Base-by-base conservation (phyloP, 2,329 filamentous ascomycete species). In the Emydomyces testavorans region DNA sequence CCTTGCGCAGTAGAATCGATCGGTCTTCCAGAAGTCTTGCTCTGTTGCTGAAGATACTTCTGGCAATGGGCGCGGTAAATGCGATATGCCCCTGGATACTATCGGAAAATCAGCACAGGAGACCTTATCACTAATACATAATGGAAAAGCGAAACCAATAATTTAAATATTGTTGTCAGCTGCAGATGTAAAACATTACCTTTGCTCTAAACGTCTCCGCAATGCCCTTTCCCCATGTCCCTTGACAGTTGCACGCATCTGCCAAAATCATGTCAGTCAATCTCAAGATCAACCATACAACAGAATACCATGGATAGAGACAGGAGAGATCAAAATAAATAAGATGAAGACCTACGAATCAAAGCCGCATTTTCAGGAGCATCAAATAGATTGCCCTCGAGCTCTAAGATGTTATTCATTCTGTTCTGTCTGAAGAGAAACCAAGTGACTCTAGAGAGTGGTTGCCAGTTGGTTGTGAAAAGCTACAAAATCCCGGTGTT, bases 161-260 rank as follows among this genome's bases (percentile, higher is more conserved):
- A n/a, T n/a, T n/a, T n/a, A n/a, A n/a, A n/a, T n/a, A n/a, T n/a
- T n/a, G n/a, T n/a, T n/a, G n/a, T n/a, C n/a, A n/a, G n/a, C n/a
- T n/a, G n/a, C n/a, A n/a, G n/a, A n/a, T n/a, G n/a, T n/a, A n/a
- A 11, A 10, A 31, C 28, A 49, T 10, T 56, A 66, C 64, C 18
- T 60, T 60, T 3, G 60, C 50, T 18, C 65, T 70, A 62, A 80
- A 79, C 0, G 61, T 65, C 28, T 57, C 53, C 1, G 77, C 78
- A 46, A 80, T 77, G n/a, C 78, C 78, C 2, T 67, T 68, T 38
- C 75, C 75, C 78, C 78, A 81, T 11, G 56, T 57, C 4, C 77
- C 78, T 51, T 70, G 61, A 43, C 71, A 72, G 59, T 80, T 81
- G 62, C 77, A 80, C 10, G 77, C 75, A 58, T 81, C 69, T 71